Conservation (phyloP, 345 rosid species). For the Brassica rapa region DNA sequence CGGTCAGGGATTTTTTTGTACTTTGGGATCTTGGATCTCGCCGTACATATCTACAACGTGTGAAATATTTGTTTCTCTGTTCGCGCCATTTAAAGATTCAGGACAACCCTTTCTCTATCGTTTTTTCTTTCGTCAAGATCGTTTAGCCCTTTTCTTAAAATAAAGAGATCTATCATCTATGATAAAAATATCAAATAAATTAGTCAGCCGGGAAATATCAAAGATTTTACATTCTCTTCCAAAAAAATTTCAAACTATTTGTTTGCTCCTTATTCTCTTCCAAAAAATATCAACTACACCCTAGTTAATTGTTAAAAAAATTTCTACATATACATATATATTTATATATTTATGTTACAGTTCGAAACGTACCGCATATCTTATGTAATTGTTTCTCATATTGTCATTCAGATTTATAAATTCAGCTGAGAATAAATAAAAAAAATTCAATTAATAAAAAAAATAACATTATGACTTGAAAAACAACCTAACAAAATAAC, state of each 20-base stretch:
- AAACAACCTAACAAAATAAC: background rate
- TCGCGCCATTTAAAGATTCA: constrained; percentile 11
- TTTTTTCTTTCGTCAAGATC: background rate
- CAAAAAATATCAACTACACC: too few species aligned
- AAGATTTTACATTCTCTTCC: background rate
- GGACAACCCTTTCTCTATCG: constrained; percentile 4
- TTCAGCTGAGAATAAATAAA: background rate
- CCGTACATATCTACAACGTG: constrained; percentile 31
- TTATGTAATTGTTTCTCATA: too few species aligned
- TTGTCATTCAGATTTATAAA: too few species aligned
- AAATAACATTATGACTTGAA: background rate
- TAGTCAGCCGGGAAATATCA: background rate
- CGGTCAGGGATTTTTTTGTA: constrained; percentile 37
- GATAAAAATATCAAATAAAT: background rate
- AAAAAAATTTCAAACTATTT: background rate
- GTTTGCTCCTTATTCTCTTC: too few species aligned
- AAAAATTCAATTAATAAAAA: background rate
- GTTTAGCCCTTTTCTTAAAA: background rate
- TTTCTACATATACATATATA: too few species aligned
- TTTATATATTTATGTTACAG: too few species aligned
- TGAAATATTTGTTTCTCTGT: constrained; percentile 11
- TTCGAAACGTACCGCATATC: too few species aligned
- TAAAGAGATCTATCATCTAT: background rate
- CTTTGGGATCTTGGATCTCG: background rate
- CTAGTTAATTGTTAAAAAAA: too few species aligned